Evolutionary conservation across 495 filamentous ascomycete species (phyloP), one percentile per base, ranked within the genome.

Genomic region (Darksidea phi): DNA sequence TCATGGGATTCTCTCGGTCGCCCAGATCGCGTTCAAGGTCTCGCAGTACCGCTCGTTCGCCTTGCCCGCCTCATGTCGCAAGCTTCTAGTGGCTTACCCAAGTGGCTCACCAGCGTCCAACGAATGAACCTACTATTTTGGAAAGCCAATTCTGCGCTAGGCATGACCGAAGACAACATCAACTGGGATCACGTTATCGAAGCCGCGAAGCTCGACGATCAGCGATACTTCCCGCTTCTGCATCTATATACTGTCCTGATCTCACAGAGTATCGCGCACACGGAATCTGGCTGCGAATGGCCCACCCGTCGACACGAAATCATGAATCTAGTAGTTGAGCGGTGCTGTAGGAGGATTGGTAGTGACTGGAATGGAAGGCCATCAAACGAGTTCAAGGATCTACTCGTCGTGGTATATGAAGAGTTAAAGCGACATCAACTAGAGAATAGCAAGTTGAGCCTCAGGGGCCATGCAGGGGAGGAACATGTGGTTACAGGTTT

Each of bases 401-500:
- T 23, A 17, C 36, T 57, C 1, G 43, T 51, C 6, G 23, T 48
- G 3, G 53, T 63, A 1, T 63, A 57, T 34, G 46, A 63, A 18
- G 53, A 57, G 47, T 47, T 63, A 4, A 28, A 25, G 26, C 36
- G 41, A 1, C 53, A 52, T 28, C 60, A 63, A 20, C 10, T 52
- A n/a, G 38, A 46, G 6, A 36, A 34, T 13, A 46, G 53, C 6
- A 26, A 47, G 8, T n/a, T 57, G 11, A 63, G 60, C 24, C 50
- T 63, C 24, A 25, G 52, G 25, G 53, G 60, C 2, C 23, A 58
- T n/a, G 60, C 50, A 7, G 47, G 54, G 13, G 60, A 63, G 25
- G 59, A 63, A 36, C 8, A 63, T 24, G 21, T 63, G 13, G 53
- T 63, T 7, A 32, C 15, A 18, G 60, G 60, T 0, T 28, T 63